Evolutionary conservation across 768 basidiomycete genomes (phyloP).

Genomic region (Pleurotus sapidus): DNA sequence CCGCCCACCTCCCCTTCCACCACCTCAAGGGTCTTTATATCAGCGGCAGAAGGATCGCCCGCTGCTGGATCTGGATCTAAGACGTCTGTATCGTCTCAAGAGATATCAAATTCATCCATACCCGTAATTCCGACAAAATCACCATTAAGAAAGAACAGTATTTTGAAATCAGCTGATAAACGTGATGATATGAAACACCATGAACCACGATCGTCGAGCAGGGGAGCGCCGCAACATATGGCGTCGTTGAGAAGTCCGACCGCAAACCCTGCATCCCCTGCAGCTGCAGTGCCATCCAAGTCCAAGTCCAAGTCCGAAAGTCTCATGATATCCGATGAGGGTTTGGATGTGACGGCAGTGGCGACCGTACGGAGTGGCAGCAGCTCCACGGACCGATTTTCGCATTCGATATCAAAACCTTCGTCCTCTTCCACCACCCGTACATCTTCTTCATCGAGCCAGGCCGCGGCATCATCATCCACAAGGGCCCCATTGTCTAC

Average conservation of each 20-base stretch:
- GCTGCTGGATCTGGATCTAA: conserved; percentile 3
- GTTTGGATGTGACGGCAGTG: neutral
- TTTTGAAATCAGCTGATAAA: conserved; percentile 3
- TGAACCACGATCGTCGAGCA: neutral
- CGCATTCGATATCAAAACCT: too few species aligned
- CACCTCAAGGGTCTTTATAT: neutral
- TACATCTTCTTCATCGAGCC: too few species aligned
- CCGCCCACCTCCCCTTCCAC: neutral
- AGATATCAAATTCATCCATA: neutral
- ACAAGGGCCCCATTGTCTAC: too few species aligned
- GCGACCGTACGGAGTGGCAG: neutral
- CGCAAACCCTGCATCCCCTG: neutral
- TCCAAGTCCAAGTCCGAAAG: neutral
- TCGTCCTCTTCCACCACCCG: too few species aligned
- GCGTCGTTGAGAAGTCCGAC: neutral
- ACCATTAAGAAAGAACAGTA: neutral
- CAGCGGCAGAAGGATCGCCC: neutral
- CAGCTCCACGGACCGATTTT: too few species aligned
- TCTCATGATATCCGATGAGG: neutral
- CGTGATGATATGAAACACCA: neutral
- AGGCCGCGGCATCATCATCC: too few species aligned
- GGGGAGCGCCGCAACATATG: conserved; percentile 3
- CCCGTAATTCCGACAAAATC: conserved; percentile 1
- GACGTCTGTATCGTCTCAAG: neutral
- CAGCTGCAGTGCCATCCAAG: neutral